Evolutionary conservation across 352 stramenopile genomes (phyloP).

Genomic region (Saprolegnia diclina): DNA sequence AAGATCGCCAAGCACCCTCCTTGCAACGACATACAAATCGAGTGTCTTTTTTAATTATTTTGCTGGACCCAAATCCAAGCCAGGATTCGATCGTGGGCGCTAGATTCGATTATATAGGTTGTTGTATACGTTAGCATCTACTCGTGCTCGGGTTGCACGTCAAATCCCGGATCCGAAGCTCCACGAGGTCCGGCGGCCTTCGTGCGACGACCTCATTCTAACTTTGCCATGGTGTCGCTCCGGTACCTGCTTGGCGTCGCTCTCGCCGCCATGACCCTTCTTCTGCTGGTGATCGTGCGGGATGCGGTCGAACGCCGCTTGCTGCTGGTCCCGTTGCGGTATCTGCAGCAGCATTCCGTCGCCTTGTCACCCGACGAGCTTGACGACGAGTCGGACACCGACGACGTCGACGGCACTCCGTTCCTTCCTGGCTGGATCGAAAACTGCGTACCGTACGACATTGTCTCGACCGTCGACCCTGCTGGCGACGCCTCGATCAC

Average conservation of each 20-base stretch:
- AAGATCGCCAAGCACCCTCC: too few species aligned
- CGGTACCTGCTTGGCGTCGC: neutral
- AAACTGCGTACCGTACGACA: conserved; percentile 79
- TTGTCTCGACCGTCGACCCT: conserved; percentile 53
- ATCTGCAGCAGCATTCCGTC: neutral
- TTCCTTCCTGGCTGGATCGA: conserved; percentile 50
- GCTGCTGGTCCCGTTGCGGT: neutral
- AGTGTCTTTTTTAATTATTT: too few species aligned
- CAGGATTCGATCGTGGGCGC: neutral
- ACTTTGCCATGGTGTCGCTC: too few species aligned
- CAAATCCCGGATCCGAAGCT: neutral
- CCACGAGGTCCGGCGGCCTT: neutral
- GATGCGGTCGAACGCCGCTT: neutral
- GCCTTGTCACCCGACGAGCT: neutral
- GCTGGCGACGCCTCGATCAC: conserved; percentile 44
- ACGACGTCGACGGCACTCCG: neutral
- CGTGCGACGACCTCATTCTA: neutral
- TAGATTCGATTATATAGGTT: neutral
- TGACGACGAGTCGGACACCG: conserved; percentile 6
- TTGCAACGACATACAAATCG: too few species aligned
- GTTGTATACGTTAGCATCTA: neutral
- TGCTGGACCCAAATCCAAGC: too few species aligned
- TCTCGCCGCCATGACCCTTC: neutral
- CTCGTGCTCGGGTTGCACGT: neutral
- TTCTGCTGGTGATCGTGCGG: neutral